Percentiles rank a stretch among this genome's conserved stretches.
Conservation (phyloP, 306 rosid genomes). For the Erythrophleum fordii region DNA sequence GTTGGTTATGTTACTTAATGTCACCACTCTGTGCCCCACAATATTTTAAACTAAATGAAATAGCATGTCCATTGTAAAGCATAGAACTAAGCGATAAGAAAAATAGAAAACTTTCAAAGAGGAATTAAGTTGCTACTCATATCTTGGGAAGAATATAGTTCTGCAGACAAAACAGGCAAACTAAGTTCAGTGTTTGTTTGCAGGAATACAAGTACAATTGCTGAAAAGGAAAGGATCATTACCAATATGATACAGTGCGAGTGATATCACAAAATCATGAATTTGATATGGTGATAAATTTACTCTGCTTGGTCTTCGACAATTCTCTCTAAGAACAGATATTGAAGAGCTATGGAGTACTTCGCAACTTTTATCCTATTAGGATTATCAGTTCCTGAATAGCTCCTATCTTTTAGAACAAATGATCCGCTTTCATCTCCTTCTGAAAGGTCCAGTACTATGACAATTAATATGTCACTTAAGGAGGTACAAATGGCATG, state of each 20-base stretch:
- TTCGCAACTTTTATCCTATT: slow-evolving; percentile 53
- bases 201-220: not conserved
- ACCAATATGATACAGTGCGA: not conserved
- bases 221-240: not conserved
- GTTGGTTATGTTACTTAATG: not conserved
- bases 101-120: slow-evolving; percentile 1
- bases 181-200: slow-evolving; percentile 1
- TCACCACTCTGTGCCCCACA: not conserved
- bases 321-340: slow-evolving; percentile 61
- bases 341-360: slow-evolving; percentile 86
- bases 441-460: slow-evolving; percentile 44
- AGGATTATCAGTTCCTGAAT: slow-evolving; percentile 40
- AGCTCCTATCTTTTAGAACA: slow-evolving; percentile 51
- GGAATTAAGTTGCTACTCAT: slow-evolving; percentile 1
- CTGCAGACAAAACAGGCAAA: not conserved
- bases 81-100: not conserved
- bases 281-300: slow-evolving; percentile 4
- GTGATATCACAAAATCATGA: slow-evolving; percentile 14
- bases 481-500: slow-evolving; percentile 8
- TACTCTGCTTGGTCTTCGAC: slow-evolving; percentile 43
- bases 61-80: slow-evolving; percentile 7
- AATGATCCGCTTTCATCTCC: slow-evolving; percentile 71
- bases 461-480: not conserved
- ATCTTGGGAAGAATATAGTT: not conserved
- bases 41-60: not conserved